These are phyloP conservation scores for Ustilago curta DNA, from an alignment of 1,284 basidiomycete species.

Conservation along the genomic window DNA sequence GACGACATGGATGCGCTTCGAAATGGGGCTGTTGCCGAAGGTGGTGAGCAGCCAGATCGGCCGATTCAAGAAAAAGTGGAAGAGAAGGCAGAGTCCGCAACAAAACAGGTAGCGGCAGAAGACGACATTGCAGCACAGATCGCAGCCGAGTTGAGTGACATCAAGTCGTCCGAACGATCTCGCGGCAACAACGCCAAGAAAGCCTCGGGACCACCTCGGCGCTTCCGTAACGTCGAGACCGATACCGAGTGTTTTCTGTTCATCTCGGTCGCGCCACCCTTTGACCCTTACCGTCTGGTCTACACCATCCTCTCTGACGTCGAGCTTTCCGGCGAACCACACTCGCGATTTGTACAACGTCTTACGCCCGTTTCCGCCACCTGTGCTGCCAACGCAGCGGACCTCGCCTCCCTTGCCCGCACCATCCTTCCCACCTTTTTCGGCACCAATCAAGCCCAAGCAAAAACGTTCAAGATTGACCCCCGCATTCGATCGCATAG, in stretches of 20 bases:
- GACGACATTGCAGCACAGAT: slow-evolving; percentile 65
- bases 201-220: neutral
- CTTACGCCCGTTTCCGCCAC: slow-evolving; percentile 47
- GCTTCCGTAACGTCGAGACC: slow-evolving; percentile 48
- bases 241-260: slow-evolving; percentile 57
- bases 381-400: slow-evolving; percentile 31
- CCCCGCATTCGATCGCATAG: slow-evolving; percentile 59
- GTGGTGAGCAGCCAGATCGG: neutral
- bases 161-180: slow-evolving; percentile 36
- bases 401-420: slow-evolving; percentile 29
- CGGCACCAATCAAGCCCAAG: slow-evolving; percentile 9
- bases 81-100: neutral
- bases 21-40: slow-evolving; percentile 35
- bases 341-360: slow-evolving; percentile 52
- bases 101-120: slow-evolving; percentile 8
- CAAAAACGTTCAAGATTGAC: slow-evolving; percentile 58
- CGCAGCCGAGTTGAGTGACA: slow-evolving; percentile 52
- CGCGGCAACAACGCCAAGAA: slow-evolving; percentile 1
- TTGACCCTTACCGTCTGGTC: slow-evolving; percentile 43
- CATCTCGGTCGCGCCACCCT: slow-evolving; percentile 38
- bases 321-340: slow-evolving; percentile 50
- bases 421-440: slow-evolving; percentile 40
- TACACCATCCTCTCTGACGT: slow-evolving; percentile 53
- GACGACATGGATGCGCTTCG: slow-evolving; percentile 55
- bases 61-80: neutral